Evolutionary conservation across 2,329 filamentous ascomycete species (phyloP), one percentile per base, ranked within the genome.

Genomic region (Seiridium unicorne): DNA sequence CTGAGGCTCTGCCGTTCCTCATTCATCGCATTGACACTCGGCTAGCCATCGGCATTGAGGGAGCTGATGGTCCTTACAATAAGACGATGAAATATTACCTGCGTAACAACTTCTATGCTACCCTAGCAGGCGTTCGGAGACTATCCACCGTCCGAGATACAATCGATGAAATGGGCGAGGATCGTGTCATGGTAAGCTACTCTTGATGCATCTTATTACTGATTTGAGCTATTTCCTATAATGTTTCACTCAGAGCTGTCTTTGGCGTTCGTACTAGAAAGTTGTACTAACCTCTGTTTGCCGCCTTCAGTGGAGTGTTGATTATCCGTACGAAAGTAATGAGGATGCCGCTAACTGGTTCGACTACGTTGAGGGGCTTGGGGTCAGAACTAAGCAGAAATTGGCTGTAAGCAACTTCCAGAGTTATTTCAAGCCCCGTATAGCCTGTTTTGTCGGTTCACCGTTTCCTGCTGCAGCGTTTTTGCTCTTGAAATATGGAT

Each of bases 81-180:
- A 78, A 79, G 71, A 78, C 76, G 0, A 76, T 79, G 64, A 75
- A 75, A 18, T 76, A 85, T 31, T 86, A 85, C 69, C 85, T 85
- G 69, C 74, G 73, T 31, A 65, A 77, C 46, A 85, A 85, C 68
- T 73, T 86, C 60, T 86, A 80, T 79, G 79, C 85, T 62, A 86
- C 84, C 36, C 26, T 55, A 38, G 51, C 51, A 8, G 51, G 51
- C 5, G 38, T 55, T 9, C 35, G 51, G 13, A 42, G 51, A 10
- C 38, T 81, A 0, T 70, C 77, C 0, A 82, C 81, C 1, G 68
- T 85, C 51, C 74, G 83, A 61, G 84, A 77, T 55, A 79, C 77
- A 49, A 74, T 81, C 26, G 72, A 75, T 18, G 76, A 83, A 63
- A 72, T 85, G 34, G 77, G 81, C 6, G 71, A 79, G 4, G 80